Evolutionary conservation across 176 grass and related monocot species (phyloP).

Genomic region (Luzula sylvatica): DNA sequence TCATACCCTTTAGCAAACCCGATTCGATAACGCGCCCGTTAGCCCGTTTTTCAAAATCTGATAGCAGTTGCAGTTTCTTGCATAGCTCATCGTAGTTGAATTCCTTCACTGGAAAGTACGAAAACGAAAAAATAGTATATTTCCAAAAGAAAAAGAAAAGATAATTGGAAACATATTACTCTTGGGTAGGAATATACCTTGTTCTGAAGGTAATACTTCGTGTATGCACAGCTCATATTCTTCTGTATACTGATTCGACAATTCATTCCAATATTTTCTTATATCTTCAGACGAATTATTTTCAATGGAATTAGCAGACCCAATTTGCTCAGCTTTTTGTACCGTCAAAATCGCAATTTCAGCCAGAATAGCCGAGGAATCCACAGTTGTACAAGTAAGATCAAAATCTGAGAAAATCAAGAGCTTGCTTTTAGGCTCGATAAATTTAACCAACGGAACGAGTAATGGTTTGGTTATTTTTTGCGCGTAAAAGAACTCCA

Average conservation of each 20-base stretch:
- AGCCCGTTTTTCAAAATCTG: constrained; percentile 78
- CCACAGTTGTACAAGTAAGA: constrained; percentile 83
- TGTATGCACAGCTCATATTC: constrained; percentile 79
- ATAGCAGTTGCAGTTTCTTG: constrained; percentile 57
- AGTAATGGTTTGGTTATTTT: constrained; percentile 39
- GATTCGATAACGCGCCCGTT: constrained; percentile 86
- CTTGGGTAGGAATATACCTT: constrained; percentile 37
- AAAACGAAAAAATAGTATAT: constrained; percentile 17
- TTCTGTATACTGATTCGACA: constrained; percentile 76
- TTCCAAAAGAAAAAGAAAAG: not conserved
- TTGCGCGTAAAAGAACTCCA: constrained; percentile 68
- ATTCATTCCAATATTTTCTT: constrained; percentile 61
- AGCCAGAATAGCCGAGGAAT: constrained; percentile 87
- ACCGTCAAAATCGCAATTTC: constrained; percentile 76
- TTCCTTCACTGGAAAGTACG: constrained; percentile 40
- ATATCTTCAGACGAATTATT: constrained; percentile 37
- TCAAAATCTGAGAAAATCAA: constrained; percentile 95
- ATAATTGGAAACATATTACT: not conserved
- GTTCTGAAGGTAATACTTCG: constrained; percentile 57
- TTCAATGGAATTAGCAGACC: constrained; percentile 32
- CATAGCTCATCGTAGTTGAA: constrained; percentile 61
- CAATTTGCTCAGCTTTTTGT: constrained; percentile 59
- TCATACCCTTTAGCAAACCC: constrained; percentile 76
- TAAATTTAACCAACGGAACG: constrained; percentile 67
- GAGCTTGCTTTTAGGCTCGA: constrained; percentile 43